A percentile compares a stretch with the other conserved stretches of the same genome.
These are phyloP conservation scores for Apophysomyces variabilis DNA, from an alignment of 371 early-diverging fungal genomes.

Conservation along the genomic window DNA sequence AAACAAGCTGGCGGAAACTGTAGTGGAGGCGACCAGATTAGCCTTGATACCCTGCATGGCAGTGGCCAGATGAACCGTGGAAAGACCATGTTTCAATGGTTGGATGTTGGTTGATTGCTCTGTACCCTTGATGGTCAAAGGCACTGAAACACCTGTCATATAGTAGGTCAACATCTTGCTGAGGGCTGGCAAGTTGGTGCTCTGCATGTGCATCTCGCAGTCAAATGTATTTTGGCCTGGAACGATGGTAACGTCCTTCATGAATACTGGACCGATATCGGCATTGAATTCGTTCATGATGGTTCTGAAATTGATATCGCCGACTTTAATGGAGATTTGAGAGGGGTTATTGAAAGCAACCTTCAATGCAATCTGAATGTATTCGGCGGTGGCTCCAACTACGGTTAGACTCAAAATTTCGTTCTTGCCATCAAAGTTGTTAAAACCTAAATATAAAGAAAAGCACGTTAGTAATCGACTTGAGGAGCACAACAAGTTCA, in stretches of 20 bases:
- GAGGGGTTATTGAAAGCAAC: slow-evolving; percentile 44
- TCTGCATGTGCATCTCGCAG: slow-evolving; percentile 38
- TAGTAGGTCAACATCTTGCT: slow-evolving; percentile 38
- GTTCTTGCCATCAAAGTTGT: slow-evolving; percentile 44
- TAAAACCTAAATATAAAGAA: slow-evolving; percentile 26
- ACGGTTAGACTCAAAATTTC: slow-evolving; percentile 46
- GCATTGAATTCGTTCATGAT: slow-evolving; percentile 38
- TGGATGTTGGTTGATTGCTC: slow-evolving; percentile 40
- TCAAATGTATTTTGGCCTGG: slow-evolving; percentile 55
- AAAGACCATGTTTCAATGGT: slow-evolving; percentile 52
- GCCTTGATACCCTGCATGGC: slow-evolving; percentile 43
- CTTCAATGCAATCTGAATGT: slow-evolving; percentile 43
- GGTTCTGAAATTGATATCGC: slow-evolving; percentile 53
- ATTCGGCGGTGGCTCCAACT: slow-evolving; percentile 49
- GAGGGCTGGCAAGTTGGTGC: slow-evolving; percentile 19
- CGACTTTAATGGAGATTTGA: slow-evolving; percentile 55
- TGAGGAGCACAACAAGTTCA: no score
- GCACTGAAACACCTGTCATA: slow-evolving; percentile 43
- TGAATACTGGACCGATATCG: slow-evolving; percentile 40
- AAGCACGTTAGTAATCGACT: neutral
- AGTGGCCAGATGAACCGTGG: slow-evolving; percentile 45
- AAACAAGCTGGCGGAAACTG: slow-evolving; percentile 33
- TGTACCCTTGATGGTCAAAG: slow-evolving; percentile 47
- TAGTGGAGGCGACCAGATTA: slow-evolving; percentile 39
- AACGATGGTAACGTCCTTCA: slow-evolving; percentile 43